Conservation (phyloP, 257 asterid genomes). For the Solanum gracilifrons region DNA sequence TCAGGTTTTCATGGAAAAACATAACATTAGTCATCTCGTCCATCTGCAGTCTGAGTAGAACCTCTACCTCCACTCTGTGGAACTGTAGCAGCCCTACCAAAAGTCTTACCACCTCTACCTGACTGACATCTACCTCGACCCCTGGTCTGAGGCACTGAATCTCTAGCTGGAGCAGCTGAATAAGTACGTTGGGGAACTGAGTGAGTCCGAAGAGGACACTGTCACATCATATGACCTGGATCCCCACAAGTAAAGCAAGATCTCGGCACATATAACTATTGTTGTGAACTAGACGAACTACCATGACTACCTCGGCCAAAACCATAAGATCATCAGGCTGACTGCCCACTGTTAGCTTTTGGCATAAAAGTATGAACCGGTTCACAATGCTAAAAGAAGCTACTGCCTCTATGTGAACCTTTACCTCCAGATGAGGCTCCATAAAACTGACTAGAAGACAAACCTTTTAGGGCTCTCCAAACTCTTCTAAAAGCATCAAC, state of each 20-base stretch:
- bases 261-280: not conserved
- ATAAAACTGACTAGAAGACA: no score
- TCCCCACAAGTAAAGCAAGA: not conserved
- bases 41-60: not conserved
- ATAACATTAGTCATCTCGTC: no score
- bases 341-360: no score
- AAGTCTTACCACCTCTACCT: not conserved
- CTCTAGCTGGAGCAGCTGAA: not conserved
- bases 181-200: accelerated
- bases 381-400: no score
- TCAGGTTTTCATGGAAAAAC: not conserved
- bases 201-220: not conserved
- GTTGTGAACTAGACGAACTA: no score
- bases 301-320: no score
- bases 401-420: no score
- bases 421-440: no score
- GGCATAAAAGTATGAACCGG: no score
- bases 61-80: not conserved
- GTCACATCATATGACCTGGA: not conserved
- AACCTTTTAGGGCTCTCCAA: no score
- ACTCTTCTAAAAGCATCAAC: no score
- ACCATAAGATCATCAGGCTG: no score
- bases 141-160: not conserved
- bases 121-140: not conserved
- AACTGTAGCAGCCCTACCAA: not conserved